Evolutionary conservation across 148 eudicot species (phyloP).

Genomic region (Beta vulgaris): DNA sequence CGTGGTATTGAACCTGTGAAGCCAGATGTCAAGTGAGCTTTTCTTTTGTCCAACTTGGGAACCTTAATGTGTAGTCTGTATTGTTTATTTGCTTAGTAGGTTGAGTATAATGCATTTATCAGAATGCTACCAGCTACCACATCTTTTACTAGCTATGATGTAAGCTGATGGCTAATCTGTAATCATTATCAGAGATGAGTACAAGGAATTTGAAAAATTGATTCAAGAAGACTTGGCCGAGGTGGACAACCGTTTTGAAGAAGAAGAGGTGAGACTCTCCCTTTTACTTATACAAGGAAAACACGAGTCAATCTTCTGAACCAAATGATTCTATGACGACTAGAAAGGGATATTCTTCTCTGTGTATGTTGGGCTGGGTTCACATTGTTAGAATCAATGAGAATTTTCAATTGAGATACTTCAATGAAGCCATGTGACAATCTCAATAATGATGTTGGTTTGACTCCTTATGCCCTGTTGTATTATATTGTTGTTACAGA

Average conservation of each 20-base stretch:
- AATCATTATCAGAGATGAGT: constrained; percentile 69
- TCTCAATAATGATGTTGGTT: background rate
- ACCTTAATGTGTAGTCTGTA: background rate
- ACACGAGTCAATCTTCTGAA: background rate
- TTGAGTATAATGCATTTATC: background rate
- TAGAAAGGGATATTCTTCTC: background rate
- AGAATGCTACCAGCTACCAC: background rate
- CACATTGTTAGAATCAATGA: background rate
- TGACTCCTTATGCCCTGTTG: background rate
- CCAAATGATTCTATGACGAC: background rate
- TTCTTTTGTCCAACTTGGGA: background rate
- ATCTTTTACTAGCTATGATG: background rate
- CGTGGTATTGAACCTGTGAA: constrained; percentile 90
- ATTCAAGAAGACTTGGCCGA: constrained; percentile 79
- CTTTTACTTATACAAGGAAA: background rate
- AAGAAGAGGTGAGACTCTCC: constrained; percentile 74
- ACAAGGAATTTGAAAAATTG: constrained; percentile 83
- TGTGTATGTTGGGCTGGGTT: constrained; percentile 7
- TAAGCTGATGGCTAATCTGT: constrained; percentile 12
- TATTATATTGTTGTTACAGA: constrained; percentile 38
- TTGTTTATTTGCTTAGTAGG: background rate
- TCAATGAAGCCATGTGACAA: background rate
- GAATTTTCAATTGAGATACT: background rate
- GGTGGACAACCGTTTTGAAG: constrained; percentile 91
- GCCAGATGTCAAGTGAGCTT: constrained; percentile 75